Conservation (phyloP, 352 stramenopile genomes). For the Aphanomyces euteiches region DNA sequence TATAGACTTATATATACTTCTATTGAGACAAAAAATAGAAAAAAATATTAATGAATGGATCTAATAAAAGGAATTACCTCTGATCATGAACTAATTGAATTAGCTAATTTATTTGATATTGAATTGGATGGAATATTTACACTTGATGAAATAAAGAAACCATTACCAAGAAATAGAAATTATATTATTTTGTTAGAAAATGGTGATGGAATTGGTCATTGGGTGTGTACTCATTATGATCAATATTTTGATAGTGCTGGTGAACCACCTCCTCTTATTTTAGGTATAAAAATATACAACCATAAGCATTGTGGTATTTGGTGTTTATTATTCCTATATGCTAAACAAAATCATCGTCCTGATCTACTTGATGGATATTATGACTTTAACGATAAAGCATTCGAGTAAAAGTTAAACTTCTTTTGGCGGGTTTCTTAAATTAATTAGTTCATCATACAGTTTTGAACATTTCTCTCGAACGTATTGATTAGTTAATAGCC, state of each 20-base stretch:
- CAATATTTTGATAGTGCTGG: neutral
- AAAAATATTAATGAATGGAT: neutral
- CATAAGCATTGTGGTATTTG: neutral
- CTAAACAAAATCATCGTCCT: neutral
- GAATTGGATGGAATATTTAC: constrained; percentile 9
- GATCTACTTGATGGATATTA: constrained; percentile 1
- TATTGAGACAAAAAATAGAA: too few species aligned
- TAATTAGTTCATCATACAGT: too few species aligned
- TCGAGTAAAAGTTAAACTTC: neutral
- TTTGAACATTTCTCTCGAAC: too few species aligned
- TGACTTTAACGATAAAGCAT: neutral
- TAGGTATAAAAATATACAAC: neutral
- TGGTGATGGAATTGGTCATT: constrained; percentile 4
- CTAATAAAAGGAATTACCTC: constrained; percentile 2
- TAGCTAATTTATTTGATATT: neutral
- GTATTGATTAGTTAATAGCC: too few species aligned
- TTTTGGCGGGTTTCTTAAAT: too few species aligned
- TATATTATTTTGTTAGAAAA: constrained; percentile 2
- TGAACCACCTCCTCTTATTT: neutral
- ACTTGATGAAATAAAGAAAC: neutral
- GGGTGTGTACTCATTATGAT: neutral
- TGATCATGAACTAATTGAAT: neutral
- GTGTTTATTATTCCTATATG: constrained; percentile 3
- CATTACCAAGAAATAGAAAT: neutral
- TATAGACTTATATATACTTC: too few species aligned